These are phyloP conservation scores for Astrephomene gubernaculifera DNA, from an alignment of 139 green algal species.

Conservation along the genomic window DNA sequence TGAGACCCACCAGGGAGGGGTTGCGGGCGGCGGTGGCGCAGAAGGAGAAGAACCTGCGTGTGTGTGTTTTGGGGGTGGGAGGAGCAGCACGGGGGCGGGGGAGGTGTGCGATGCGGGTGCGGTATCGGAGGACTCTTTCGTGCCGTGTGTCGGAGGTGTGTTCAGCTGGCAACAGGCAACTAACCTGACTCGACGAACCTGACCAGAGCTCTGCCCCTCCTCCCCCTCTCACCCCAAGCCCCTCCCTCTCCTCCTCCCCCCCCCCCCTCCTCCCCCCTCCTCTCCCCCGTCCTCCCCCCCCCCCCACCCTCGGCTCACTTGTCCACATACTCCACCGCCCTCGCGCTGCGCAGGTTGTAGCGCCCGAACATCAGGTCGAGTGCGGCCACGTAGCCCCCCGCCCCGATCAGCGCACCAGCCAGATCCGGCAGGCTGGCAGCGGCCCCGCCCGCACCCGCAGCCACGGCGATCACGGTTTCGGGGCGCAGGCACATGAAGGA, in stretches of 20 bases:
- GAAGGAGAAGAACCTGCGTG: conserved; percentile 37
- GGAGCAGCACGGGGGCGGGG: not conserved
- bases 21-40: conserved; percentile 9
- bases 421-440: not conserved
- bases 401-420: not conserved
- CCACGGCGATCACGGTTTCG: not conserved
- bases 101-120: not conserved
- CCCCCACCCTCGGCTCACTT: not conserved
- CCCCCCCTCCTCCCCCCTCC: not conserved
- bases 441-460: conserved; percentile 5
- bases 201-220: no score
- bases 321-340: conserved; percentile 30
- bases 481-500: conserved; percentile 29
- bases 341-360: conserved; percentile 24
- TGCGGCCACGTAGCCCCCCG: conserved; percentile 10
- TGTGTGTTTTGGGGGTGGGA: not conserved
- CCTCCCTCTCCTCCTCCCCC: not conserved
- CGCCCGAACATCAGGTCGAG: conserved; percentile 32
- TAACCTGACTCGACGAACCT: no score
- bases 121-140: no score
- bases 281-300: not conserved
- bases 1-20: conserved; percentile 3
- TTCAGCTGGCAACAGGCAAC: no score
- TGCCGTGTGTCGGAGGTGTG: no score
- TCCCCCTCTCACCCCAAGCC: no score